Conservation (phyloP, 2,329 filamentous ascomycete genomes). For the Sordariomycetes sp. region DNA sequence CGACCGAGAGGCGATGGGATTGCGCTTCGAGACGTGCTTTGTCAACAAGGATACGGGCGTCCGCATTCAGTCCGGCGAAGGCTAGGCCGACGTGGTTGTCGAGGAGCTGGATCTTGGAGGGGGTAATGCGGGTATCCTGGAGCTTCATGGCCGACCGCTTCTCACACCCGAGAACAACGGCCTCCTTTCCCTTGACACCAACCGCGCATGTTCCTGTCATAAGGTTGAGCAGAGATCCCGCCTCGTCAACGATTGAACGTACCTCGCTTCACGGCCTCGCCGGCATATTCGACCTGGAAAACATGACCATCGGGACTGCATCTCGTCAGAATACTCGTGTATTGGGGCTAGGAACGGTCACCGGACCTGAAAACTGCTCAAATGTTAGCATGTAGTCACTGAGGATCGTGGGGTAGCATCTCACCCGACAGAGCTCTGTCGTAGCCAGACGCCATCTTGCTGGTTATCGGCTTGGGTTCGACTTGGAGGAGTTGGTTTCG, state of each 20-base stretch:
- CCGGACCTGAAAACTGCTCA: conserved; percentile 70
- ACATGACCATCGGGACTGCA: conserved; percentile 95
- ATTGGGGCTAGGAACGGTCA: conserved; percentile 3
- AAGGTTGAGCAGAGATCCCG: conserved; percentile 7
- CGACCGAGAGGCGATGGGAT: conserved; percentile 91
- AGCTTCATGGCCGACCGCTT: conserved; percentile 99
- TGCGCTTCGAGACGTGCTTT: conserved; percentile 96
- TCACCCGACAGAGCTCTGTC: conserved; percentile 98
- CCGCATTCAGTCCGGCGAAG: conserved; percentile 94
- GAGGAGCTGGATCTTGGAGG: conserved; percentile 94
- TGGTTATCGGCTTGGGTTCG: not conserved
- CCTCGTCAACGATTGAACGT: conserved; percentile 13
- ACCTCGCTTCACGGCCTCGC: conserved; percentile 98
- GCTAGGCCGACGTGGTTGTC: conserved; percentile 95
- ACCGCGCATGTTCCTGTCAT: conserved; percentile 85
- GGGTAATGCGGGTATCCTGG: conserved; percentile 97
- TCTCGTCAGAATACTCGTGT: conserved; percentile 29
- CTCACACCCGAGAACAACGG: conserved; percentile 95
- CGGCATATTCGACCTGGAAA: conserved; percentile 98
- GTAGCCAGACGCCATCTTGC: conserved; percentile 80
- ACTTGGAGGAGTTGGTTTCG: no score
- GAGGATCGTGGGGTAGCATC: conserved; percentile 21
- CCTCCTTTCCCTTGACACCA: conserved; percentile 87
- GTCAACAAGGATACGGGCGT: conserved; percentile 95
- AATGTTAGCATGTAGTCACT: conserved; percentile 27